Base-by-base conservation (phyloP, 352 stramenopile genomes). In the Globisporangium perplexum region DNA sequence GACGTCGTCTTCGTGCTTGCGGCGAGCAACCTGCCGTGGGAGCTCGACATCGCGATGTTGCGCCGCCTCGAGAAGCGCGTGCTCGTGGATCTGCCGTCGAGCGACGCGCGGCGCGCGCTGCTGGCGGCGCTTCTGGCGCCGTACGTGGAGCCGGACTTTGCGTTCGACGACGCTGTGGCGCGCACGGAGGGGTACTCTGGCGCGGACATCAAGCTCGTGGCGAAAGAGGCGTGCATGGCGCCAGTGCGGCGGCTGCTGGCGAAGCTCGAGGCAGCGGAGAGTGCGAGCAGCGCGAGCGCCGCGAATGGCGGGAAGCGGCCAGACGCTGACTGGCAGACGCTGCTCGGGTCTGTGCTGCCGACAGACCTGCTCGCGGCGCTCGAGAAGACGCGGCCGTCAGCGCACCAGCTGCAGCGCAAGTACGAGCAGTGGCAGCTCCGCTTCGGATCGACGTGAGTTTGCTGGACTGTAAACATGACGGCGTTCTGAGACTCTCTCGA, bases 171-270 rank as follows among this genome's bases (percentile, higher is more conserved):
- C 3, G 66, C 75, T 6, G 76, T 90, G 4, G 44, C 52, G 28
- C 50, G 63, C 36, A 93, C 79, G 0, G 76, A 90, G 4, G 81
- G 84, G 1, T 94, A 92, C 41, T 94, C 84, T 30, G 84, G 84
- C 4, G 76, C 84, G 0, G 84, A 94, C 48, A 90, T 94, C 55
- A 92, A 93, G 46, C 67, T 94, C 24, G 83, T 94, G 4, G 73
- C 84, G 7, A 94, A 94, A 63, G 84, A 94, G 60, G 73, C 83
- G 30, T 90, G 77, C 49, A 94, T 94, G 84, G 78, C 76, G 20
- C 84, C 84, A 0, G 82, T 94, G 12, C 63, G 84, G 3, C 61
- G 84, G 0, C 68, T 94, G 15, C 88, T 94, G 71, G 57, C 59
- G 8, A 71, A 77, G 28, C 54, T 94, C 1, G 84, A 94, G 46